Evolutionary conservation across 495 filamentous ascomycete species (phyloP), one percentile per base, ranked within the genome.

Genomic region (Cudoniella acicularis): DNA sequence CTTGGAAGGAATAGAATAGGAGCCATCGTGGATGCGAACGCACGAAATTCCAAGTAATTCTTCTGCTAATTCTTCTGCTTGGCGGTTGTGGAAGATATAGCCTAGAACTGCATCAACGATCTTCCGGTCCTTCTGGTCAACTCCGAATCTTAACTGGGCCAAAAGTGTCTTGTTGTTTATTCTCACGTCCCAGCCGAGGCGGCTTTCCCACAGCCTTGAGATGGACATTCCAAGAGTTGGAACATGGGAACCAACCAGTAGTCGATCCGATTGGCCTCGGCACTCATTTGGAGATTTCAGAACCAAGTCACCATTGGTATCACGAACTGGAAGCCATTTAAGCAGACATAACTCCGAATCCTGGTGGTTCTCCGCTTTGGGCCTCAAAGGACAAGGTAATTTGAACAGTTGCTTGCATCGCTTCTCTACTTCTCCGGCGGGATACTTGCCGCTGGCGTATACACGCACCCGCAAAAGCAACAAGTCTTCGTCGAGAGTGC

Each of bases 311-410:
- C 55, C 59, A n/a, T 42, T 40, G 4, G 20, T n/a, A 54, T 51
- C 48, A 11, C 25, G n/a, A 3, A 64, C 68, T 8, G 72, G 72
- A 43, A 75, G 46, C 72, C 72, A 75, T 42, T 63, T 24, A 3
- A 61, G 54, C 11, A 24, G 27, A 48, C 45, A 55, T 13, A 61
- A 24, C 9, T 50, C 48, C 50, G 25, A 48, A 50, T 22, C 23
- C 51, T 23, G 13, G 16, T 20, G 26, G 40, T 16, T 20, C 17
- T n/a, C 23, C 42, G 18, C 57, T 24, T 16, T 50, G 16, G 22
- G 43, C 21, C 10, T 49, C 26, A 27, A 63, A n/a, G 1, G 54
- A 53, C 22, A 52, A 21, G 3, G 18, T 26, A 49, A 72, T 30
- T 10, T n/a, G 25, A 68, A 18, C 10, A 71, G 60, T 43, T 69